Evolutionary conservation across 1,139 yeast species (phyloP), one percentile per base, ranked within the genome.

Genomic region (Keqinozyma sinolaborantium): DNA sequence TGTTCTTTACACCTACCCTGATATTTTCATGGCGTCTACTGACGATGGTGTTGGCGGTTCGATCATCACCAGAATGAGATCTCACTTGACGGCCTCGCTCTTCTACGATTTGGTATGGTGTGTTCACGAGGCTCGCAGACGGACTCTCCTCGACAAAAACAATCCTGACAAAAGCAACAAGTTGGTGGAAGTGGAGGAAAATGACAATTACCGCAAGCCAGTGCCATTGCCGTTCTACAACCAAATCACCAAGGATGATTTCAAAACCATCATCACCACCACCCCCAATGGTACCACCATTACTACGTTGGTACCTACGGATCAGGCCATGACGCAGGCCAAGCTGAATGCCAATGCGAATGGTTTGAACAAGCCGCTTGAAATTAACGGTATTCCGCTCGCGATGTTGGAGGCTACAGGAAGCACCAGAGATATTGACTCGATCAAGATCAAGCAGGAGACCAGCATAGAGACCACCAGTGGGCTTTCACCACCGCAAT

Each of bases 51-150:
- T 18, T 18, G 53, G 51, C 23, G 55, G 53, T 27, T 88, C 94
- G 12, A 84, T 90, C 20, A 84, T 90, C 30, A 76, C 86, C 1
- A 70, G 94, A 35, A 90, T 88, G 95, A 72, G 97, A 48, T 85
- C 95, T 0, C 97, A 90, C 58, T 66, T 90, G 47, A 85, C 96
- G 0, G 95, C 95, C 0, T 87, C 96, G 0, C 60, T 90, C 34
- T 90, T 90, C 50, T 90, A 90, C 53, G 97, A 90, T 57, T 70
- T 90, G 36, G 92, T 90, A 13, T 88, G 95, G 92, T 85, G 95
- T 52, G 85, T 90, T 30, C 97, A 90, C 56, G 97, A 90, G 52
- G 96, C 96, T 0, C 70, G 95, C 53, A 70, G 97, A 51, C 65
- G 95, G 38, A 78, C 81, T 12, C 55, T 77, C 31, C 64, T 71